A percentile compares a stretch with the other conserved stretches of the same genome.
phyloP scores from a whole-genome alignment of 1,139 yeast genomes.

The Suhomyces guaymorum region DNA sequence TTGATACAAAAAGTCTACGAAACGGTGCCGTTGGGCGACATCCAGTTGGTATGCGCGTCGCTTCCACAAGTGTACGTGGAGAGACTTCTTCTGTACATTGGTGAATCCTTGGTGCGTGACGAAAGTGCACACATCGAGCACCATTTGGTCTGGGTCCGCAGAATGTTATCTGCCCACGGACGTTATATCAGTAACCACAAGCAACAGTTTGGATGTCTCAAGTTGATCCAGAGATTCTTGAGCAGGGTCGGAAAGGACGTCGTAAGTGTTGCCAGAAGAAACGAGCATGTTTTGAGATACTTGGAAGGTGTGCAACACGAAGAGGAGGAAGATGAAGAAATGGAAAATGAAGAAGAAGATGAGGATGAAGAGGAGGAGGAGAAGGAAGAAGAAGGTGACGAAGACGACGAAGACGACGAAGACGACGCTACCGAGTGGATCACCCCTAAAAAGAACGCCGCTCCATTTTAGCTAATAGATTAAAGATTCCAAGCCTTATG shows the following conservation, averaged over 20 bases:
- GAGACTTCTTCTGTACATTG: slow-evolving; percentile 68
- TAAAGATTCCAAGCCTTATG: no score
- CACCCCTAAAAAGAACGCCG: slow-evolving; percentile 6
- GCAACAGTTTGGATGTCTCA: slow-evolving; percentile 64
- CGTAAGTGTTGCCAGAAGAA: slow-evolving; percentile 53
- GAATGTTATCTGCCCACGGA: slow-evolving; percentile 73
- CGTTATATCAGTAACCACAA: slow-evolving; percentile 63
- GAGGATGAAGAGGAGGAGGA: slow-evolving; percentile 20
- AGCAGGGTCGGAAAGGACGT: slow-evolving; percentile 76
- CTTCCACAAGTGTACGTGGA: slow-evolving; percentile 78
- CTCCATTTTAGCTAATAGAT: slow-evolving; percentile 4
- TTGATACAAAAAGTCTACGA: slow-evolving; percentile 76
- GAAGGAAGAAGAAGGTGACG: no score
- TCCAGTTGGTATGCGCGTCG: slow-evolving; percentile 62
- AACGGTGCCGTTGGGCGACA: slow-evolving; percentile 70
- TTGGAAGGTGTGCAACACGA: slow-evolving; percentile 26
- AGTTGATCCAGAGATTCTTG: slow-evolving; percentile 74
- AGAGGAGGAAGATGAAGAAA: slow-evolving; percentile 16
- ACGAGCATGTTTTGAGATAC: slow-evolving; percentile 54
- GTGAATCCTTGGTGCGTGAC: slow-evolving; percentile 54
- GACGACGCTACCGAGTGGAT: slow-evolving; percentile 19
- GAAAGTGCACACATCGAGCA: slow-evolving; percentile 88
- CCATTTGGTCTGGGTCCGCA: slow-evolving; percentile 77
- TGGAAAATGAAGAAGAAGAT: slow-evolving; percentile 11
- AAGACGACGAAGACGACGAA: slow-evolving; percentile 17